A percentile compares a stretch with the other conserved stretches of the same genome.
Evolutionary conservation across 2,329 filamentous ascomycete species (phyloP).

Genomic region (Microdochium bolleyi): DNA sequence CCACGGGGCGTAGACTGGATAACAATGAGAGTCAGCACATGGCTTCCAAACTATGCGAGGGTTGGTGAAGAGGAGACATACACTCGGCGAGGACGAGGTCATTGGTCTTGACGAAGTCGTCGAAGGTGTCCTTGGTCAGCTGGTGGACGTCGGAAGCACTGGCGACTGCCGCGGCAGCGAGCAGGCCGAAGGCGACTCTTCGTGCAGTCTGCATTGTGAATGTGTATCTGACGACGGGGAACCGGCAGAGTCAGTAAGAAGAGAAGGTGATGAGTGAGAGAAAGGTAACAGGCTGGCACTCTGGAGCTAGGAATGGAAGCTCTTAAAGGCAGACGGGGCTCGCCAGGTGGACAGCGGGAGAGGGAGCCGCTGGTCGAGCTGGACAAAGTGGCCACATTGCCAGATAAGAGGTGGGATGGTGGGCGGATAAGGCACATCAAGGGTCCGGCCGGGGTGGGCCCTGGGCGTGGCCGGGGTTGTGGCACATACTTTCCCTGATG

Average conservation of each 20-base stretch:
- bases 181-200: conserved; percentile 40
- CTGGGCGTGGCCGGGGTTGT: too few relatives aligned
- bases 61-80: conserved; percentile 36
- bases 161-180: conserved; percentile 45
- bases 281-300: neutral
- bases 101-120: conserved; percentile 76
- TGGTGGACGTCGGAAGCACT: conserved; percentile 76
- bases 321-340: neutral
- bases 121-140: conserved; percentile 80
- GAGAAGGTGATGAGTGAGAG: neutral
- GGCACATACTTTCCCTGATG: too few relatives aligned
- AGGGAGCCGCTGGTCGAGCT: neutral
- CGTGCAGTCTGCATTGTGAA: conserved; percentile 19
- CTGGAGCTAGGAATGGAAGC: neutral
- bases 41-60: neutral
- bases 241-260: neutral
- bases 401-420: neutral
- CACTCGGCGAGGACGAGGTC: conserved; percentile 91
- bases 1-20: conserved; percentile 85
- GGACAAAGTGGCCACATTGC: conserved; percentile 1
- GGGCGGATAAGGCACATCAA: neutral
- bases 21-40: conserved; percentile 23
- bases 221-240: neutral
- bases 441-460: neutral
- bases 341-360: neutral